Evolutionary conservation across 176 grass and related monocot species (phyloP), one percentile per base, ranked within the genome.

Genomic region (Eragrostis curvula): DNA sequence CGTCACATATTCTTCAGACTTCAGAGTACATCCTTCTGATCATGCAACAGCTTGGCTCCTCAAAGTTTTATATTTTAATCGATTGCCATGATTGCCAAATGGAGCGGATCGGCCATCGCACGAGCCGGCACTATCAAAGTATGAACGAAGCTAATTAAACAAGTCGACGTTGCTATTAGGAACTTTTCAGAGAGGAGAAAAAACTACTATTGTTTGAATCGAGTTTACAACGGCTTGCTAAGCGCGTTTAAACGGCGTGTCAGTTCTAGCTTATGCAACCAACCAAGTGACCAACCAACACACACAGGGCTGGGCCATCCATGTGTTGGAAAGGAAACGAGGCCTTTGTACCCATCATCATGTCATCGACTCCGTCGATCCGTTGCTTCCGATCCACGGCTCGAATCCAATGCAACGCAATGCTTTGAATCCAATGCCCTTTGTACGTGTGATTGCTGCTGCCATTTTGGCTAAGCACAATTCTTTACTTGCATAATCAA

Each of bases 41-140:
- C 8, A 45, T 11, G 6, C 44, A 5, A 11, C 44, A 45, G 9
- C 9, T 56, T 56, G 52, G 52, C 52, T 56, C 52, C 52, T 56
- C 6, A 56, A 56, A n/a, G 20, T 21, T n/a, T n/a, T 12, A 17
- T 23, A 18, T 25, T 59, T 59, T 59, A 62, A 73, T 77, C 55
- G 55, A 58, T 58, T 18, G 9, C 5, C 20, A 52, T 83, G 70
- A 75, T 66, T 56, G 60, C 46, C 81, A 18, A 30, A 66, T 42
- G 69, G 81, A 83, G 81, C 44, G 69, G 81, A 74, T 44, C 57
- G 44, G 58, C 18, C 45, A 82, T 82, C 81, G 55, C 29, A 23
- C 7, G 28, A 83, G 60, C 70, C 46, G 81, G 60, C 60, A 55
- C 48, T 13, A 72, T 50, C 40, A 36, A 36, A 36, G 32, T 36